Evolutionary conservation across 768 basidiomycete species (phyloP), one percentile per base, ranked within the genome.

Genomic region (Lentinula detonsa): DNA sequence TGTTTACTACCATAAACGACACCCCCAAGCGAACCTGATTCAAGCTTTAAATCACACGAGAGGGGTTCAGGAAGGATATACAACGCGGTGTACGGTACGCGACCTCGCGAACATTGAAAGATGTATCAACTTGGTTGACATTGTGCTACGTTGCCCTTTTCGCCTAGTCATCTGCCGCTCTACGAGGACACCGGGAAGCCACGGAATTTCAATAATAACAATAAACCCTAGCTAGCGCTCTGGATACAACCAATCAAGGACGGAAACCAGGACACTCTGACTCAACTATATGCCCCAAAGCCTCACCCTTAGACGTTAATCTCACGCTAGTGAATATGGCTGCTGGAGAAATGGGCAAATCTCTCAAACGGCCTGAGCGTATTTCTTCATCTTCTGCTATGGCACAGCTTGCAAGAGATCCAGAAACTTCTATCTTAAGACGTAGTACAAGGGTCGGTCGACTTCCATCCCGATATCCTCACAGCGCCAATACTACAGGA

Each of bases 181-280:
- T 52, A 28, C n/a, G 4, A 50, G 35, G 51, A 8, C 40, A 40
- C 40, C 55, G 55, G 18, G 43, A 42, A 13, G 23, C 55, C 40
- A 40, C 55, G 39, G 40, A 51, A 56, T 7, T 43, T 42, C 54
- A 55, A 43, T 21, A 28, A 10, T 56, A 56, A 56, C 55, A 56
- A 56, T 55, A 56, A 56, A 39, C 53, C 42, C 18, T 56, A 21
- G 43, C 18, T 56, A 21, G 43, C 55, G 53, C 50, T 54, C n/a
- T 37, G 37, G 35, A 37, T n/a, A 40, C 55, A 15, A 33, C 55
- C 3, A 42, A n/a, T 21, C 11, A 18, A 39, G 31, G 15, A 51
- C 50, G 50, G 50, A 51, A 51, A 51, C 11, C 50, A 35, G 34
- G 50, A 31, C n/a, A 33, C 50, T 33, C n/a, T 18, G 33, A 7